Percentiles rank a stretch among this genome's conserved stretches.
Evolutionary conservation across 345 rosid species (phyloP).

Genomic region (Salix viminalis): DNA sequence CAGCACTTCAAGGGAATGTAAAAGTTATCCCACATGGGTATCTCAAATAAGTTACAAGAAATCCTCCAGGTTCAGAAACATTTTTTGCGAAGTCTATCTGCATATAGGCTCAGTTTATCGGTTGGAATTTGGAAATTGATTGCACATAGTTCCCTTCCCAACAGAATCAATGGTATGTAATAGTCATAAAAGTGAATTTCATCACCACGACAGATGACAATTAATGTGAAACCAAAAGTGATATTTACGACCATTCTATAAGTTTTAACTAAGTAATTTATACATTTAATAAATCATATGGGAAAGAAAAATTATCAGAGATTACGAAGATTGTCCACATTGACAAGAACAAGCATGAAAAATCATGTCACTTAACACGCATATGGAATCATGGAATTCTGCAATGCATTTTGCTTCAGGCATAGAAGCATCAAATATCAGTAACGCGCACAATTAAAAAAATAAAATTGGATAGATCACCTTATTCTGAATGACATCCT

Average conservation of each 20-base stretch:
- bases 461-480: slow-evolving; percentile 27
- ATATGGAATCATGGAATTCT: not conserved
- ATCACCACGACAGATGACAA: not conserved
- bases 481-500: slow-evolving; percentile 98
- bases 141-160: not conserved
- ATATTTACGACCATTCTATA: not conserved
- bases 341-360: not conserved
- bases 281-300: not conserved
- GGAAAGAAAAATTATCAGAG: not conserved
- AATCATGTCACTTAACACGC: not conserved
- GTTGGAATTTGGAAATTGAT: not conserved
- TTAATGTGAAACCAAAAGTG: not conserved
- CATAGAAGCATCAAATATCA: not conserved
- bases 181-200: no score
- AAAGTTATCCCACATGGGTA: not conserved
- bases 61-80: not conserved
- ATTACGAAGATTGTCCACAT: not conserved
- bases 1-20: not conserved
- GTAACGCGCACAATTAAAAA: not conserved
- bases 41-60: not conserved
- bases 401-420: not conserved
- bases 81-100: not conserved
- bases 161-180: not conserved
- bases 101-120: not conserved
- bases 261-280: not conserved